Evolutionary conservation across 768 basidiomycete genomes (phyloP), one percentile per base, ranked within the genome.

Genomic region (Leucogyrophana mollusca): DNA sequence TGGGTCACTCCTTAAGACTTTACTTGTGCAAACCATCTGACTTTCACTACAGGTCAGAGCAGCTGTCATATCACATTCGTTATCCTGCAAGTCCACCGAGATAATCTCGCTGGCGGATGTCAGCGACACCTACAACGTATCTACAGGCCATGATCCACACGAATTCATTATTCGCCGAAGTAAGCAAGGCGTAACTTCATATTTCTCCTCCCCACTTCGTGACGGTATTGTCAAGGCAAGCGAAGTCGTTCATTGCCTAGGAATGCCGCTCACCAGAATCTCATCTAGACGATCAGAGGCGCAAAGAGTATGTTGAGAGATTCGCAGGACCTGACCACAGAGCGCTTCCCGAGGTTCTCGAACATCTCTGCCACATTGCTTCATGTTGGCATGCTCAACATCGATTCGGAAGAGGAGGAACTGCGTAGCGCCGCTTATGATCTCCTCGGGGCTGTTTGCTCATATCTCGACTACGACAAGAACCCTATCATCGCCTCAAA

Each of bases 301-400:
- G 84, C 89, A 1, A 93, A 93, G 60, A 80, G 79, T 17, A 77
- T 77, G 20, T 70, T 87, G 56, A 82, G 80, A 49, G 80, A 82
- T 34, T 71, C 66, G 6, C 78, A 76, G 27, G 60, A 70, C 22
- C 62, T 73, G 1, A 67, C 79, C 6, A 66, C 77, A 4, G 87
- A 87, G 49, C 74, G 89, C 8, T 83, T 85, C 52, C 80, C 87
- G 6, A 76, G 87, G 43, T 84, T 90, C 49, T 88, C 85, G 3
- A 94, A 93, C 56, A 84, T 93, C 16, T 85, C 90, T 6, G 88
- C 91, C 0, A 87, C 89, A 0, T 67, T 96, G 37, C 71, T 95
- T n/a, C 93, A 94, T 55, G 78, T 92, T 23, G 89, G 90, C 16
- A 76, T 96, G 65, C 73, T 91, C 13, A 90, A 86, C 51, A 73